phyloP scores from a whole-genome alignment of 345 rosid genomes.

The Mallotus nudiflorus region DNA sequence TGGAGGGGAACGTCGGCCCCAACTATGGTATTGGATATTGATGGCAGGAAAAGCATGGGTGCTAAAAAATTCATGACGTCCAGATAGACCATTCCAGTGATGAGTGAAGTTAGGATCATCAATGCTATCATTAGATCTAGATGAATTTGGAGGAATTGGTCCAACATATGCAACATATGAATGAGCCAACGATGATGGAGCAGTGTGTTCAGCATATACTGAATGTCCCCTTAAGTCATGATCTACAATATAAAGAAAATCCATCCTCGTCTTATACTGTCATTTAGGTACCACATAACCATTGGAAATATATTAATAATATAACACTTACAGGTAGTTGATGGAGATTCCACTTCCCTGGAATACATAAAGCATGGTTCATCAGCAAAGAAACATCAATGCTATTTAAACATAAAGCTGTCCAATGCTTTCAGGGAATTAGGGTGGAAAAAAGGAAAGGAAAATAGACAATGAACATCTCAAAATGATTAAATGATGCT shows the following conservation, averaged over 20 bases:
- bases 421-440: background rate
- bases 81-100: constrained; percentile 53
- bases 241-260: constrained; percentile 41
- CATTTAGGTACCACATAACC: constrained; percentile 17
- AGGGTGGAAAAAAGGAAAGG: background rate
- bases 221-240: constrained; percentile 52
- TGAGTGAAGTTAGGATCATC: constrained; percentile 42
- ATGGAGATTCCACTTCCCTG: constrained; percentile 67
- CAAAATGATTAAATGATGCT: background rate
- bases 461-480: background rate
- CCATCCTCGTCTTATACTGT: constrained; percentile 6
- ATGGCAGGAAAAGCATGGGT: constrained; percentile 54
- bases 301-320: background rate
- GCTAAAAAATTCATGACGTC: constrained; percentile 42
- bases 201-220: constrained; percentile 37
- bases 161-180: constrained; percentile 57
- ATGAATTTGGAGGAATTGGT: constrained; percentile 43
- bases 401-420: constrained; percentile 9
- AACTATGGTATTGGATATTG: constrained; percentile 43
- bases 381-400: constrained; percentile 18
- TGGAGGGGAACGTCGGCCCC: constrained; percentile 46
- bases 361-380: constrained; percentile 24
- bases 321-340: constrained; percentile 57
- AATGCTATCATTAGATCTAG: constrained; percentile 40
- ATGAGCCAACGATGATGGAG: constrained; percentile 51